Percentiles rank a stretch among this genome's conserved stretches.
Evolutionary conservation across 805 yeast species (phyloP).

Genomic region (Saturnispora kantuleensis): DNA sequence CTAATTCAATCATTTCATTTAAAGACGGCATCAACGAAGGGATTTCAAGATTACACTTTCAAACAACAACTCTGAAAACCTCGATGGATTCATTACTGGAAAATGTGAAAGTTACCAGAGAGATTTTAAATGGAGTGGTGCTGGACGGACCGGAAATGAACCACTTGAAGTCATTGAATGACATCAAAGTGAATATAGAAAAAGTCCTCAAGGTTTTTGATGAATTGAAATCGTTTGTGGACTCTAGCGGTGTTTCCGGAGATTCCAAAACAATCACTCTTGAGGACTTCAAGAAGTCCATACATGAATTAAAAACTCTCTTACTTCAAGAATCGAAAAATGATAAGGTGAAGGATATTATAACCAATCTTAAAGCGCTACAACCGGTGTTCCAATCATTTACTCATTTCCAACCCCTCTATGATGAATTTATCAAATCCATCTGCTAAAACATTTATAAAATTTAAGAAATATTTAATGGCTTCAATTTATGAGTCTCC

Average conservation of each 20-base stretch:
- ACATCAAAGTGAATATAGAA: slow-evolving; percentile 35
- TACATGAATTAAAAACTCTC: slow-evolving; percentile 36
- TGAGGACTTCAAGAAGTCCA: slow-evolving; percentile 28
- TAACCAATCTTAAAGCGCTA: slow-evolving; percentile 39
- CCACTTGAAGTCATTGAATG: slow-evolving; percentile 35
- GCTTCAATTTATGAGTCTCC: slow-evolving; percentile 5
- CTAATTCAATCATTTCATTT: slow-evolving; percentile 1
- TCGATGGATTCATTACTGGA: slow-evolving; percentile 47
- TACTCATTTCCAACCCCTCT: slow-evolving; percentile 39
- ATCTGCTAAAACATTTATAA: slow-evolving; percentile 25
- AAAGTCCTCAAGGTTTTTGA: slow-evolving; percentile 32
- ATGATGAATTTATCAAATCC: slow-evolving; percentile 37
- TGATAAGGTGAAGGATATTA: slow-evolving; percentile 30
- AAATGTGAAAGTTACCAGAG: slow-evolving; percentile 31
- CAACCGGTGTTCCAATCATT: slow-evolving; percentile 46
- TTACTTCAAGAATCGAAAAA: slow-evolving; percentile 12
- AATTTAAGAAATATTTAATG: background rate
- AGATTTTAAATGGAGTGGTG: slow-evolving; percentile 15
- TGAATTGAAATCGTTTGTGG: slow-evolving; percentile 31
- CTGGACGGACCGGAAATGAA: slow-evolving; percentile 15
- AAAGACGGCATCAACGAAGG: slow-evolving; percentile 22
- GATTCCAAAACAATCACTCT: slow-evolving; percentile 13
- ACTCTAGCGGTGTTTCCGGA: slow-evolving; percentile 14
- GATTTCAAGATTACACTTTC: slow-evolving; percentile 55
- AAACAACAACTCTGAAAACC: slow-evolving; percentile 48